Evolutionary conservation across 2,329 filamentous ascomycete species (phyloP).

Genomic region (Scedosporium boydii): DNA sequence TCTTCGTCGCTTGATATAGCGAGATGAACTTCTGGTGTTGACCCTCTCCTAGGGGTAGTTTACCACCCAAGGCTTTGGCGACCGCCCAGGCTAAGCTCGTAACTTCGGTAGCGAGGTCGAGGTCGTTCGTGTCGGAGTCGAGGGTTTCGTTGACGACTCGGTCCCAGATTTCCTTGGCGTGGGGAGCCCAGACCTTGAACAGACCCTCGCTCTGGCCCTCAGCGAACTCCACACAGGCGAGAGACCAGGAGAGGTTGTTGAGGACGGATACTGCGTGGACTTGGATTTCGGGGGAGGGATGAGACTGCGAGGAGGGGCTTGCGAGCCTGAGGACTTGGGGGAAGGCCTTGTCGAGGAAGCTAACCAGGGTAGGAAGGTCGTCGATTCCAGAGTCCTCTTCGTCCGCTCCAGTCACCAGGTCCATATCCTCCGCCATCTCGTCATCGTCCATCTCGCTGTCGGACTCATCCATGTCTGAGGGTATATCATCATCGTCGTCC

Average conservation of each 20-base stretch:
- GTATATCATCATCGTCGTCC: constrained; percentile 24
- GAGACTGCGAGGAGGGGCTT: constrained; percentile 27
- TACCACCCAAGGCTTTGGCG: constrained; percentile 42
- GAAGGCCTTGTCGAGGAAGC: constrained; percentile 33
- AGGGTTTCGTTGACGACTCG: constrained; percentile 47
- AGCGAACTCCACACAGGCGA: constrained; percentile 51
- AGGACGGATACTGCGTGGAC: constrained; percentile 48
- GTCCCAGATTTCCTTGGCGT: constrained; percentile 47
- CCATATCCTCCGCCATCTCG: constrained; percentile 55
- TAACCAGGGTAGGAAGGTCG: constrained; percentile 44
- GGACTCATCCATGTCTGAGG: constrained; percentile 24
- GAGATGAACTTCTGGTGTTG: constrained; percentile 57
- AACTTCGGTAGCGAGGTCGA: constrained; percentile 51
- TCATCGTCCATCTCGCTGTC: constrained; percentile 48
- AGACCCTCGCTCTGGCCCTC: constrained; percentile 43
- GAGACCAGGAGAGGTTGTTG: constrained; percentile 60
- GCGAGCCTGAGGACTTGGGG: constrained; percentile 40
- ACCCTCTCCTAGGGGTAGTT: constrained; percentile 35
- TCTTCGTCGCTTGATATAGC: constrained; percentile 50
- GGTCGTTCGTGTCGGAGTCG: constrained; percentile 50
- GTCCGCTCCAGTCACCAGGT: constrained; percentile 46
- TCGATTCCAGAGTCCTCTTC: constrained; percentile 36
- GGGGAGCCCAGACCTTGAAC: constrained; percentile 42
- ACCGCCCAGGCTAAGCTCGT: constrained; percentile 59
- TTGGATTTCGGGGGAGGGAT: constrained; percentile 36